Evolutionary conservation across 2,329 filamentous ascomycete genomes (phyloP).

Genomic region (Aureobasidium sp.): DNA sequence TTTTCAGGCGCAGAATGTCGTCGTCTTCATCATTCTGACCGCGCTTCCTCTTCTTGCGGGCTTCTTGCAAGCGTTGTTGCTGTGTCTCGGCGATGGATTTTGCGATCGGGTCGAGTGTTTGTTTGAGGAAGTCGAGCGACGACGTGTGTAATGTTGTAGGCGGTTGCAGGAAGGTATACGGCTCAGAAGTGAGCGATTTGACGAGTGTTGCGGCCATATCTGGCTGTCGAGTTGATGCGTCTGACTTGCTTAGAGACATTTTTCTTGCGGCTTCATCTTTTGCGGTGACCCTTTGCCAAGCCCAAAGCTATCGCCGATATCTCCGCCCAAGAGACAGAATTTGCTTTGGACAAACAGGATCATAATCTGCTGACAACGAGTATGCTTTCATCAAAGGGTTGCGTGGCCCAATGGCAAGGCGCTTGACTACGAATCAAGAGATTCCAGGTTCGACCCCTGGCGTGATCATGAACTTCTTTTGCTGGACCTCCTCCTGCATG

Average conservation of each 20-base stretch:
- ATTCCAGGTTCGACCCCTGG: constrained; percentile 16
- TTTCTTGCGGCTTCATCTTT: constrained; percentile 10
- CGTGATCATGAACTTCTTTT: constrained; percentile 3
- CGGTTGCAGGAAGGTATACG: constrained; percentile 72
- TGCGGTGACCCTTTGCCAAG: constrained; percentile 1
- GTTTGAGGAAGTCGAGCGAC: constrained; percentile 68
- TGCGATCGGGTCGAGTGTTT: constrained; percentile 70
- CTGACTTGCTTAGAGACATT: neutral
- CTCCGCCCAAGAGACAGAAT: too few species aligned
- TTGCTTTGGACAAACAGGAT: too few species aligned
- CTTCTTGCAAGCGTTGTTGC: constrained; percentile 56
- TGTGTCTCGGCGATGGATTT: constrained; percentile 66
- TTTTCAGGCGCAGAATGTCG: constrained; percentile 64
- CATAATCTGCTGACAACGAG: too few species aligned
- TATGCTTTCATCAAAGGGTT: constrained; percentile 4
- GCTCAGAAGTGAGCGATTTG: constrained; percentile 26
- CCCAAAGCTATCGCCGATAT: neutral
- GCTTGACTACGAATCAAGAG: constrained; percentile 44
- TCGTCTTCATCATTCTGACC: constrained; percentile 40
- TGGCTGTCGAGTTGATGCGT: neutral
- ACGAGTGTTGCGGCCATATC: constrained; percentile 6
- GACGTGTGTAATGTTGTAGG: constrained; percentile 56
- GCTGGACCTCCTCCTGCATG: neutral
- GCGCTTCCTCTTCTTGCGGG: constrained; percentile 70
- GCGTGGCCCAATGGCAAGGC: constrained; percentile 50